Percentiles rank a stretch among this genome's conserved stretches.
phyloP scores from a whole-genome alignment of 1,139 yeast species.

The Yamadazyma dendronema region DNA sequence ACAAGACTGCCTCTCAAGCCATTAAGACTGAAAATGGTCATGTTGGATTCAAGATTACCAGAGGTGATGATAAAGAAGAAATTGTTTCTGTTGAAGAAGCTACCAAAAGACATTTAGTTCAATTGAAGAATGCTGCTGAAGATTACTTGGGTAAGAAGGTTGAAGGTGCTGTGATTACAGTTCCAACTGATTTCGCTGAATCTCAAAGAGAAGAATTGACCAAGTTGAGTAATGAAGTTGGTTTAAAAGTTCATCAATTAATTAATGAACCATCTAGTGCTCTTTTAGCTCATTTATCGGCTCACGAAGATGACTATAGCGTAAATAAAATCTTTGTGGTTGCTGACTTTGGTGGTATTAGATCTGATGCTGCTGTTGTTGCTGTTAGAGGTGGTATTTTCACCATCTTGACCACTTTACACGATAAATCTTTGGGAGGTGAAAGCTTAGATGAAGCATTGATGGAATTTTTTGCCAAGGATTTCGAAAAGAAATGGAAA shows the following conservation, averaged over 20 bases:
- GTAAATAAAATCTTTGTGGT: conserved; percentile 85
- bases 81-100: conserved; percentile 71
- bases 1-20: conserved; percentile 72
- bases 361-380: conserved; percentile 94
- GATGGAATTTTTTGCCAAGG: conserved; percentile 84
- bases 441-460: conserved; percentile 77
- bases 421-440: conserved; percentile 86
- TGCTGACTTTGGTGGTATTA: conserved; percentile 95
- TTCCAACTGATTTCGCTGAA: conserved; percentile 85
- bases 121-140: conserved; percentile 84
- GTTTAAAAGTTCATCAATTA: conserved; percentile 78
- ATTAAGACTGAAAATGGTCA: conserved; percentile 62
- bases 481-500: conserved; percentile 85
- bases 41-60: conserved; percentile 64
- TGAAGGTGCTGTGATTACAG: conserved; percentile 83
- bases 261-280: conserved; percentile 95
- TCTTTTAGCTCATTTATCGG: conserved; percentile 67
- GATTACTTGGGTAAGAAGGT: conserved; percentile 84
- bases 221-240: conserved; percentile 66
- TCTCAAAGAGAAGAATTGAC: conserved; percentile 66
- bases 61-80: conserved; percentile 44
- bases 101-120: conserved; percentile 77
- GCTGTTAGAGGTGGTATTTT: conserved; percentile 92
- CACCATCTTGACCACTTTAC: conserved; percentile 85
- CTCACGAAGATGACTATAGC: conserved; percentile 52